Base-by-base conservation (phyloP, 2,329 filamentous ascomycete species). In the Diaporthe citrichinensis region DNA sequence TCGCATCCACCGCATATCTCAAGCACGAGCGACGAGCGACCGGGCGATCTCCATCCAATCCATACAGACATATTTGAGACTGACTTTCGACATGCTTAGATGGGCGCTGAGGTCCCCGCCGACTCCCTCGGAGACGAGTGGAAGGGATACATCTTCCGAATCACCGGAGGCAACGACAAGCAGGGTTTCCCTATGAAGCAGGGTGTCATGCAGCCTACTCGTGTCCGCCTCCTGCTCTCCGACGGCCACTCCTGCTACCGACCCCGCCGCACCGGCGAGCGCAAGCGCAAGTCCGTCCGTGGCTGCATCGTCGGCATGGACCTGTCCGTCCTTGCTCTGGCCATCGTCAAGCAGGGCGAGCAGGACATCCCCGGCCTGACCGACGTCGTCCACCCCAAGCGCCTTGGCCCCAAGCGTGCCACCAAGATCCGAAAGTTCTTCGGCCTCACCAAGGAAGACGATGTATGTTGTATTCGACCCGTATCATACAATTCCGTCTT, bases 161-260 rank as follows among this genome's bases (percentile, higher is more conserved):
- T 99, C 91, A 99, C 97, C 84, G 97, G 97, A 86, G 97, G 97
- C 87, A 99, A 99, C 94, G 97, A 99, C 94, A 99, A 99, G 95
- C 97, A 99, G 92, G 97, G 97, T 91, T 99, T 99, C 93, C 97
- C 97, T 83, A 99, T 99, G 97, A 99, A 99, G 95, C 97, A 99
- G 94, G 97, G 97, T 92, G 94, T 98, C 87, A 96, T 99, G 92
- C 94, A 98, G 88, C 96, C 97, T 84, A 97, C 95, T 87, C 97
- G 97, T 97, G 97, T 98, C 90, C 94, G 95, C 83, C 95, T 99
- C 82, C 94, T 99, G 84, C 95, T 99, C 86, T 86, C 94, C 86
- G 95, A 98, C 75, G 97, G 97, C 87, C 97, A 98, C 94, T 97
- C 95, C 83, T 99, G 97, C 95, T 99, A 98, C 94, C 96, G 97